phyloP scores from a whole-genome alignment of 1,139 yeast species.

The Wickerhamomyces sp. region DNA sequence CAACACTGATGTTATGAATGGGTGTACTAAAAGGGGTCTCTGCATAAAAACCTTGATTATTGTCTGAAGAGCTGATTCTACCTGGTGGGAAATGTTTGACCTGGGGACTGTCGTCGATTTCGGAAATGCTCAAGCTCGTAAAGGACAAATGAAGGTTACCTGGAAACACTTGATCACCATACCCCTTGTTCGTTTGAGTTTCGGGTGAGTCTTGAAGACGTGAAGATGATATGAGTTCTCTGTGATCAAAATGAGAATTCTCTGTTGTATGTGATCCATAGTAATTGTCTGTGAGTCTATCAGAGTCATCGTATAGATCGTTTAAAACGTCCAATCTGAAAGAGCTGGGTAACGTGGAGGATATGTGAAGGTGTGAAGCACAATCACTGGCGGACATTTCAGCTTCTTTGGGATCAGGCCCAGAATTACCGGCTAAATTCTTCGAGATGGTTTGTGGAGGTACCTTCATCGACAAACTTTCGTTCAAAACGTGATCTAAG shows the following conservation, averaged over 20 bases:
- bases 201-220: too few relatives aligned
- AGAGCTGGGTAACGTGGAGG: constrained; percentile 5
- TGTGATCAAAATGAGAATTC: neutral
- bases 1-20: neutral
- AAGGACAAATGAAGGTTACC: constrained; percentile 2
- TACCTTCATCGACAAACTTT: too few relatives aligned
- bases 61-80: too few relatives aligned
- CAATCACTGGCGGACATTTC: too few relatives aligned
- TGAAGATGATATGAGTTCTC: too few relatives aligned
- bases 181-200: too few relatives aligned
- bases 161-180: constrained; percentile 8
- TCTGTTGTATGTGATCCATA: neutral
- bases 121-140: neutral
- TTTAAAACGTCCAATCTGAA: constrained; percentile 6
- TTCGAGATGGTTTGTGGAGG: too few relatives aligned
- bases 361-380: neutral
- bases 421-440: too few relatives aligned
- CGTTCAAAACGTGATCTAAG: neutral
- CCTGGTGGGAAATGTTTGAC: too few relatives aligned
- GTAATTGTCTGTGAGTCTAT: neutral
- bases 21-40: constrained; percentile 2
- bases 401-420: too few relatives aligned
- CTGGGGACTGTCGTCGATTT: neutral
- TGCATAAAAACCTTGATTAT: neutral
- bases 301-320: constrained; percentile 1